Evolutionary conservation across 352 stramenopile species (phyloP).

Genomic region (Phytophthora pluvialis): DNA sequence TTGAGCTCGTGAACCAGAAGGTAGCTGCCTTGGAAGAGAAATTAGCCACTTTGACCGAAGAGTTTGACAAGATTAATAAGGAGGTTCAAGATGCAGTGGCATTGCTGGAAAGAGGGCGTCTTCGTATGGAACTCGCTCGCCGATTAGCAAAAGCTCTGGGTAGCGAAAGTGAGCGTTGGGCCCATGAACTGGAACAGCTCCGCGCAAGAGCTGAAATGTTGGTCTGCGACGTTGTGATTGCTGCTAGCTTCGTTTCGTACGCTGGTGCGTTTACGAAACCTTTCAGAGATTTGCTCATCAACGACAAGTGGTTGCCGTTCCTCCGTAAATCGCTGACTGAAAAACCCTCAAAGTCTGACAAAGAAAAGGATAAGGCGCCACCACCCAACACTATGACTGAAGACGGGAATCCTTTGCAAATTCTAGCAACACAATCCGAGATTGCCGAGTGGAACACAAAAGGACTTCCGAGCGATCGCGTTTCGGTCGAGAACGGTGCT

Average conservation of each 20-base stretch:
- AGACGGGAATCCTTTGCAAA: slow-evolving; percentile 64
- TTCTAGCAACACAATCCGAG: slow-evolving; percentile 79
- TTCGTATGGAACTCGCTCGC: slow-evolving; percentile 92
- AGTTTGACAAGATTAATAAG: slow-evolving; percentile 89
- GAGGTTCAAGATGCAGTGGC: slow-evolving; percentile 92
- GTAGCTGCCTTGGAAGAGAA: slow-evolving; percentile 90
- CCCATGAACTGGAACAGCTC: slow-evolving; percentile 81
- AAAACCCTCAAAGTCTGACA: slow-evolving; percentile 17
- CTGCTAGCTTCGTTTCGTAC: slow-evolving; percentile 94
- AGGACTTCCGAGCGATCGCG: slow-evolving; percentile 88
- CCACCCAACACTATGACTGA: slow-evolving; percentile 21
- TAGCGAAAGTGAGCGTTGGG: slow-evolving; percentile 94
- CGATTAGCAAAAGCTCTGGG: slow-evolving; percentile 91
- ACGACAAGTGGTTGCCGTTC: slow-evolving; percentile 89
- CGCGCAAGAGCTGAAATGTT: slow-evolving; percentile 77
- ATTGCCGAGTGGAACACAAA: slow-evolving; percentile 88
- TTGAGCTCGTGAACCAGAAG: slow-evolving; percentile 90
- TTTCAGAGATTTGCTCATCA: slow-evolving; percentile 89
- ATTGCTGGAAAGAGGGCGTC: slow-evolving; percentile 81
- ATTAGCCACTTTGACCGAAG: slow-evolving; percentile 74
- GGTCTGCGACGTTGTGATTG: slow-evolving; percentile 91
- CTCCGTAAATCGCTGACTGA: slow-evolving; percentile 62
- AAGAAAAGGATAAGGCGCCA: slow-evolving; percentile 26
- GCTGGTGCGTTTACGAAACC: slow-evolving; percentile 94
- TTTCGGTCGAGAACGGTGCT: slow-evolving; percentile 92